Percentiles rank a stretch among this genome's conserved stretches.
phyloP scores from a whole-genome alignment of 108 stramenopile species.

The Bacterosira constricta region DNA sequence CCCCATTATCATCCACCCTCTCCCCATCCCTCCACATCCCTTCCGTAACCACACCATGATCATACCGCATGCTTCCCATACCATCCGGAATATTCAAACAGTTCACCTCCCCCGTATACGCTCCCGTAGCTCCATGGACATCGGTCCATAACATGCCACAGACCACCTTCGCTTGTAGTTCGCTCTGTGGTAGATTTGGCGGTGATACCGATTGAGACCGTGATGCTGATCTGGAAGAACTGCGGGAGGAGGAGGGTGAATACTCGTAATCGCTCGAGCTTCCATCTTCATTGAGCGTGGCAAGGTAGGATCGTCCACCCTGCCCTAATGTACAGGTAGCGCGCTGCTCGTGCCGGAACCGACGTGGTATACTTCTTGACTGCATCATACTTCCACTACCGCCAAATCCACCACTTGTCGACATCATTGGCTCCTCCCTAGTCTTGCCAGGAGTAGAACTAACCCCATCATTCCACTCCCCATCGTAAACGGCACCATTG shows the following conservation, averaged over 20 bases:
- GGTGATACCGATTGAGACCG: not conserved
- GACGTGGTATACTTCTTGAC: not conserved
- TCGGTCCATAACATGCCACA: slow-evolving; percentile 42
- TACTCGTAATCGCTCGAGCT: slow-evolving; percentile 1
- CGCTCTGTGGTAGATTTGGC: not conserved
- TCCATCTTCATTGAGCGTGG: slow-evolving; percentile 27
- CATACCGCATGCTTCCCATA: slow-evolving; percentile 39
- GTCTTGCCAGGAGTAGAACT: not conserved
- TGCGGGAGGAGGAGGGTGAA: not conserved
- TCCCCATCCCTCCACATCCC: slow-evolving; percentile 41
- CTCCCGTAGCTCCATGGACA: slow-evolving; percentile 1
- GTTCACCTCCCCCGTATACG: slow-evolving; percentile 45
- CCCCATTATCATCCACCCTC: slow-evolving; percentile 7
- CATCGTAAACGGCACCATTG: slow-evolving; percentile 25
- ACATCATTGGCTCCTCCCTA: slow-evolving; percentile 4
- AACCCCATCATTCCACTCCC: slow-evolving; percentile 35
- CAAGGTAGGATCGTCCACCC: not conserved
- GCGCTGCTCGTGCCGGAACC: not conserved
- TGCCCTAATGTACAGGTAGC: not conserved
- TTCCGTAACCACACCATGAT: slow-evolving; percentile 21
- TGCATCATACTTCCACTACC: not conserved
- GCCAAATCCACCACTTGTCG: not conserved
- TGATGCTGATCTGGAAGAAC: slow-evolving; percentile 2
- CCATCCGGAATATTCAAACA: slow-evolving; percentile 33
- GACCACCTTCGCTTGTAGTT: slow-evolving; percentile 17